Percentiles rank a stretch among this genome's conserved stretches.
Conservation (phyloP, 2,329 filamentous ascomycete genomes). For the Cladosporium sp. region DNA sequence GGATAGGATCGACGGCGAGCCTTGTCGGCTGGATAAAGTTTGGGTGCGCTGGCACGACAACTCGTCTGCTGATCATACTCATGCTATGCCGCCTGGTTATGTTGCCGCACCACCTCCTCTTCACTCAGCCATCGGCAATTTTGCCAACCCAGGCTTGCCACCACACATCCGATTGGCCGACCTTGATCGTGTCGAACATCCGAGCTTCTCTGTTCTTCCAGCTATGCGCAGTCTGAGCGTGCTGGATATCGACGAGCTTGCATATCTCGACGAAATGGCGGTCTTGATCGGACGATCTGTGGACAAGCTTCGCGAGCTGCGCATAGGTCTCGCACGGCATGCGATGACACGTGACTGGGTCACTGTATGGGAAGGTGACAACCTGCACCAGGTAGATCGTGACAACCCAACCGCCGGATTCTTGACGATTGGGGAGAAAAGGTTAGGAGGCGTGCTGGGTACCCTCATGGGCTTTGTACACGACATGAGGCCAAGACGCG, state of each 20-base stretch:
- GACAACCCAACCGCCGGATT: conserved; percentile 48
- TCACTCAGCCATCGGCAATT: conserved; percentile 10
- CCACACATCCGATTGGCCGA: conserved; percentile 27
- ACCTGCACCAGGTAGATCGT: conserved; percentile 61
- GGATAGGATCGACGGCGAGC: conserved; percentile 54
- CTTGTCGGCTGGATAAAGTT: conserved; percentile 66
- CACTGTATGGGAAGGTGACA: conserved; percentile 59
- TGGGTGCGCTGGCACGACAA: conserved; percentile 86
- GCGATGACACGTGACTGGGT: conserved; percentile 53
- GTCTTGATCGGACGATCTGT: conserved; percentile 69
- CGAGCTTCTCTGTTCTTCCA: conserved; percentile 74
- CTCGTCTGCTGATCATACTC: conserved; percentile 40
- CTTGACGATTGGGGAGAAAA: conserved; percentile 54
- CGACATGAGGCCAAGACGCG: conserved; percentile 43
- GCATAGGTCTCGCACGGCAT: conserved; percentile 65
- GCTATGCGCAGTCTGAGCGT: conserved; percentile 71
- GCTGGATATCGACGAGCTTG: conserved; percentile 76
- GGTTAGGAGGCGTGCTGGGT: conserved; percentile 65
- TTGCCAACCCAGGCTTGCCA: conserved; percentile 13
- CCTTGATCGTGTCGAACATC: conserved; percentile 64
- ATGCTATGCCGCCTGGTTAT: conserved; percentile 17
- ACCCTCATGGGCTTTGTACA: conserved; percentile 64
- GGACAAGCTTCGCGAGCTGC: conserved; percentile 62
- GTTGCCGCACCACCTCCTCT: conserved; percentile 16
- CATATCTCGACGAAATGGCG: conserved; percentile 79